Evolutionary conservation across 176 grass and related monocot genomes (phyloP).

Genomic region (Canna indica): DNA sequence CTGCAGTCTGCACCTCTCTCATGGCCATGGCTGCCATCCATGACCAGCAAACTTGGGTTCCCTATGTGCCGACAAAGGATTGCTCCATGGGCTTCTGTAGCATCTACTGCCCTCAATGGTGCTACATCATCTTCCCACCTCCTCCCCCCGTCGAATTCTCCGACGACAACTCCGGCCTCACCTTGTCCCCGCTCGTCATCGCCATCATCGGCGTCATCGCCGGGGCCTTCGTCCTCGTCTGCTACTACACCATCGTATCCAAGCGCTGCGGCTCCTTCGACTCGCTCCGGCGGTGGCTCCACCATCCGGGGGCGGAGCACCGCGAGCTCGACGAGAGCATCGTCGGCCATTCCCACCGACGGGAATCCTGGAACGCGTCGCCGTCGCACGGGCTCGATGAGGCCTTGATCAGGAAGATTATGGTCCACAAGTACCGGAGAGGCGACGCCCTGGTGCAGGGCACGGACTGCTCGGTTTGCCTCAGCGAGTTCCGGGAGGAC

Average conservation of each 20-base stretch:
- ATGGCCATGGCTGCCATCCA: constrained; percentile 23
- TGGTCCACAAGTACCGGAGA: background rate
- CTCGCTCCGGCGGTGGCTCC: constrained; percentile 29
- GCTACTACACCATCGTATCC: constrained; percentile 87
- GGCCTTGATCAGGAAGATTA: background rate
- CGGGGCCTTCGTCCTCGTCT: constrained; percentile 73
- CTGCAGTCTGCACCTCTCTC: background rate
- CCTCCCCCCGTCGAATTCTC: constrained; percentile 60
- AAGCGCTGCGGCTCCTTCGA: constrained; percentile 69
- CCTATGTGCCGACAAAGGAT: constrained; percentile 58
- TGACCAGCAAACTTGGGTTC: constrained; percentile 61
- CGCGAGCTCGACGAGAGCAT: background rate
- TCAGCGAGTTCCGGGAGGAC: constrained; percentile 65
- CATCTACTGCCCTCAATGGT: constrained; percentile 95
- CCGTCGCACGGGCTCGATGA: constrained; percentile 45
- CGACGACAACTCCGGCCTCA: constrained; percentile 42
- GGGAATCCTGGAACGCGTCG: constrained; percentile 28
- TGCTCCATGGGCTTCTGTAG: constrained; percentile 93
- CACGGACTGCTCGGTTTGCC: constrained; percentile 28
- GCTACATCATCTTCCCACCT: constrained; percentile 83
- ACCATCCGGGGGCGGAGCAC: background rate
- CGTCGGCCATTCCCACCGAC: constrained; percentile 12
- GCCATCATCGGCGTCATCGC: constrained; percentile 94
- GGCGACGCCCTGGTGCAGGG: background rate
- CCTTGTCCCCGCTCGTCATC: constrained; percentile 90